phyloP scores from a whole-genome alignment of 352 stramenopile species.

The Globisporangium abappressorium region DNA sequence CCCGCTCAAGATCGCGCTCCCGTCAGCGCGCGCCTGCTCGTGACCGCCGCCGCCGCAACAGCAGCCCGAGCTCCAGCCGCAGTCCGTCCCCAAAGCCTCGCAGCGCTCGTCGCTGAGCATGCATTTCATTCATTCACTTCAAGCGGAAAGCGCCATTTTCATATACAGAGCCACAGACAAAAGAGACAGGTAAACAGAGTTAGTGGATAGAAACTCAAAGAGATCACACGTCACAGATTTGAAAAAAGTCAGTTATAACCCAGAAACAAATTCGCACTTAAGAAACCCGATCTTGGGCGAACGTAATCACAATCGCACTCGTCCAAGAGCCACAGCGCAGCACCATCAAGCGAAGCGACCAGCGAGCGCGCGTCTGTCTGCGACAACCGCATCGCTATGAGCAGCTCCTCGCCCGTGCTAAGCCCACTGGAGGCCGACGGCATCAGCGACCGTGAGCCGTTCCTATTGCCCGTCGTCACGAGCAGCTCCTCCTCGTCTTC shows the following conservation, averaged over 20 bases:
- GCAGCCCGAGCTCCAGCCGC: conserved; percentile 27
- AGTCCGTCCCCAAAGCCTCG: conserved; percentile 20
- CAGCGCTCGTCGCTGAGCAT: conserved; percentile 11
- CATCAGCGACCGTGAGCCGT: conserved; percentile 5
- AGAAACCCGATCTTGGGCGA: not conserved
- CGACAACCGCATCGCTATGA: not conserved
- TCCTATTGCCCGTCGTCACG: conserved; percentile 3
- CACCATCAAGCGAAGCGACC: not conserved
- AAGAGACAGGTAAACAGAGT: not conserved
- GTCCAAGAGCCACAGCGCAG: not conserved
- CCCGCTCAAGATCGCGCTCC: conserved; percentile 23
- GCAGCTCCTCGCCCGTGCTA: not conserved
- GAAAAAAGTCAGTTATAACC: too few species aligned
- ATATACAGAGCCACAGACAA: not conserved
- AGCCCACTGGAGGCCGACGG: not conserved
- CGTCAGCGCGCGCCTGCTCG: conserved; percentile 21
- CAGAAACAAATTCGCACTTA: too few species aligned
- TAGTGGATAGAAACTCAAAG: not conserved
- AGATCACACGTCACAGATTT: not conserved
- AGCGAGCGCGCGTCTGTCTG: not conserved
- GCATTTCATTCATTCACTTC: not conserved
- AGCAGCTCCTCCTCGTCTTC: not conserved
- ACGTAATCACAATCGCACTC: not conserved
- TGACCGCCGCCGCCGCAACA: conserved; percentile 20
- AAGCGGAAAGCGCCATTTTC: not conserved